Percentiles rank a stretch among this genome's conserved stretches.
phyloP scores from a whole-genome alignment of 2,329 filamentous ascomycete species.

The Diaporthe sp. region DNA sequence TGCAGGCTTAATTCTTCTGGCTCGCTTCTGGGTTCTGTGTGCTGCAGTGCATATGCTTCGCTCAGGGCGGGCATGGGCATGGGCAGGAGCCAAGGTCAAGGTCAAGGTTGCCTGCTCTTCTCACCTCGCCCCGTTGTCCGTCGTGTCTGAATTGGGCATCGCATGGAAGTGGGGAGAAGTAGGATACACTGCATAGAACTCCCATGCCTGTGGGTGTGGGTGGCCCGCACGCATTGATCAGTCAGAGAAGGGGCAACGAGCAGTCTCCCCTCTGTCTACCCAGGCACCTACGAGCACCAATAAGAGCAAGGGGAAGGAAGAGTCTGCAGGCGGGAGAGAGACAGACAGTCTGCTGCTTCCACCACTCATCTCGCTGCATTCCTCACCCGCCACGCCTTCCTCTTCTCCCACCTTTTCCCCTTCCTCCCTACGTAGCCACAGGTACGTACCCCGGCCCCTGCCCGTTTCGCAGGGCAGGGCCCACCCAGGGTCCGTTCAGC shows the following conservation, averaged over 20 bases:
- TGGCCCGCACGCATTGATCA: background rate
- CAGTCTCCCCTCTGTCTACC: no score
- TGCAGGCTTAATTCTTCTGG: conserved; percentile 15
- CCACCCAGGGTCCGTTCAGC: conserved; percentile 2
- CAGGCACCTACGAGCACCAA: background rate
- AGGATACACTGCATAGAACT: background rate
- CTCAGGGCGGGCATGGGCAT: background rate
- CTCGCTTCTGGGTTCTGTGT: conserved; percentile 21
- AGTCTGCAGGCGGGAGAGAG: background rate
- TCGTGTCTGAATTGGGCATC: conserved; percentile 19
- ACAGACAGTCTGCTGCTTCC: background rate
- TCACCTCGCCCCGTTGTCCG: background rate
- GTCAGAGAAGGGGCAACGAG: background rate
- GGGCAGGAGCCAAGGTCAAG: conserved; percentile 12
- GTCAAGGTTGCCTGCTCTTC: conserved; percentile 16
- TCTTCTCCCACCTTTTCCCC: background rate
- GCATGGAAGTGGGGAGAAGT: conserved; percentile 14
- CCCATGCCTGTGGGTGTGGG: background rate
- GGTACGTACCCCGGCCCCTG: background rate
- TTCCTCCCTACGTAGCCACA: background rate
- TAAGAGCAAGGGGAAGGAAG: background rate
- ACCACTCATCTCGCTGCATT: conserved; percentile 14
- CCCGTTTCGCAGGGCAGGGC: conserved; percentile 8
- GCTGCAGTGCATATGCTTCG: conserved; percentile 1
- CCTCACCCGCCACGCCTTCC: background rate